Base-by-base conservation (phyloP, 2,329 filamentous ascomycete genomes). In the Massarina eburnea region DNA sequence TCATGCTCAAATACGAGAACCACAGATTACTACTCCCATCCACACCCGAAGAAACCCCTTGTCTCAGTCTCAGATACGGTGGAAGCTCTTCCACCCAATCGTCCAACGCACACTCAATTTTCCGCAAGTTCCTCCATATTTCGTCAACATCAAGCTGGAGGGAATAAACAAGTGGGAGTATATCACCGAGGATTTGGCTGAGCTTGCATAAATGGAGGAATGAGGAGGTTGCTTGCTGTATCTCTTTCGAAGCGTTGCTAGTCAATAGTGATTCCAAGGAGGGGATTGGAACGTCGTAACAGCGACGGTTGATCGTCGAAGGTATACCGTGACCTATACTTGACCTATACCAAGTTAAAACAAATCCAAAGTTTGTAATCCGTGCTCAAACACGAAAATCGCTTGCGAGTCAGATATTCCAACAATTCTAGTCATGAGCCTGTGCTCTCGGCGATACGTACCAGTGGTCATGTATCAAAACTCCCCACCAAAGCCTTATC, bases 241-340 rank as follows among this genome's bases (percentile, higher is more conserved):
- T 26, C 4, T 14, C 17, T 18, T 43, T 29, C 4, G 41, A 27
- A 20, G 36, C 27, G n/a, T 24, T 21, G 9, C 39, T 24, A 3
- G 15, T 39, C 12, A 32, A 17, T 1, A 41, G 24, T 8, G 42
- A 39, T 4, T 39, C 32, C 15, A 40, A 21, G 1, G 36, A 30
- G 12, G 52, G 50, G 1, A 55, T 8, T 1, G 52, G 54, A 2
- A 55, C 50, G 34, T 59, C 54, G 26, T 52, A 54, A 30, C 48
- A 54, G 1, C 36, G 39, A 3, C 52, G 39, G 26, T 51, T 54
- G 32, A 54, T 51, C 4, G 40, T 53, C n/a, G n/a, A 2, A 54
- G 56, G 56, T n/a, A 44, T 59, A 1, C 56, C 56, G 19, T 59
- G 54, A 7, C 56, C 41, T 8, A 59, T 46, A 21, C 56, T 59